These are phyloP conservation scores for Carex pumila DNA, from an alignment of 176 grass and related monocot genomes.

Conservation along the genomic window DNA sequence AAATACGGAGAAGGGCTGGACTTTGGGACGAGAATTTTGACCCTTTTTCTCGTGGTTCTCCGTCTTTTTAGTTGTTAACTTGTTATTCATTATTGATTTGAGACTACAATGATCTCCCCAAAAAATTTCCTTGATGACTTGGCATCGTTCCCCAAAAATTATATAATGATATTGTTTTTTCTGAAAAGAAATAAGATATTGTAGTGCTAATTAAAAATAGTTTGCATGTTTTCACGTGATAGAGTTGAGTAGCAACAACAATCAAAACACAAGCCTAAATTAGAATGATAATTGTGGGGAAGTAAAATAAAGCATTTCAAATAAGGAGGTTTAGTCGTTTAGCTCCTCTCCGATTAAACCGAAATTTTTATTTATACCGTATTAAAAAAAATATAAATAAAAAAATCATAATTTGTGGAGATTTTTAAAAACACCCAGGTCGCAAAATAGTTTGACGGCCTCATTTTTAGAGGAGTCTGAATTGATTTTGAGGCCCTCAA, in stretches of 20 bases:
- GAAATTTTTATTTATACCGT: no score
- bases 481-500: no score
- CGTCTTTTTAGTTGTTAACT: constrained; percentile 4
- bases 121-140: neutral
- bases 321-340: neutral
- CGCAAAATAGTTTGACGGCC: no score
- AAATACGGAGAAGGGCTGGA: neutral
- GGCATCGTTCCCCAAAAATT: neutral
- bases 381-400: no score
- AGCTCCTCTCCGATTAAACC: neutral
- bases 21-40: constrained; percentile 13
- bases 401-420: no score
- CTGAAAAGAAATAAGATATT: neutral
- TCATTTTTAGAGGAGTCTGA: no score
- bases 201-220: neutral
- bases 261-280: neutral
- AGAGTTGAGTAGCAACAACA: neutral
- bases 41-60: constrained; percentile 4
- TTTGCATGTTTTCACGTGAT: neutral
- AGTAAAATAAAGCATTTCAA: neutral
- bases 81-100: neutral
- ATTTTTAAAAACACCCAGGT: no score
- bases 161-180: neutral
- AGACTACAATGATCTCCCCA: neutral
- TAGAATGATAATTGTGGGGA: neutral